A percentile compares a stretch with the other conserved stretches of the same genome.
phyloP scores from a whole-genome alignment of 139 green algal species.

The Coelastrella sp. region DNA sequence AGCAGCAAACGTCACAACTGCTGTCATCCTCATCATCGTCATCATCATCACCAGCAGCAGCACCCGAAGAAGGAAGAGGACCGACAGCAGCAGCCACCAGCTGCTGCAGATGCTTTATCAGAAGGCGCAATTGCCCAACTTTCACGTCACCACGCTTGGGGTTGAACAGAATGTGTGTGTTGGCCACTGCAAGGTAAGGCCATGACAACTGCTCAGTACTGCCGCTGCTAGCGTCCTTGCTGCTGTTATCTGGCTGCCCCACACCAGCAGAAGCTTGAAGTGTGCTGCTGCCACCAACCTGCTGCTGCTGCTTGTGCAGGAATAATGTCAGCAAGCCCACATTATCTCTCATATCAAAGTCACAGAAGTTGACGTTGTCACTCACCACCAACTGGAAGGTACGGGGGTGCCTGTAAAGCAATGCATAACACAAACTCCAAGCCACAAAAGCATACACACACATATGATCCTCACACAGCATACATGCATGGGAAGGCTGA shows the following conservation, averaged over 20 bases:
- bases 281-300: not conserved
- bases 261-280: too few species aligned
- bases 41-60: not conserved
- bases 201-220: not conserved
- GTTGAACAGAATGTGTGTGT: slow-evolving; percentile 96
- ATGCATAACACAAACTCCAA: too few species aligned
- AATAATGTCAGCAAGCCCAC: slow-evolving; percentile 76
- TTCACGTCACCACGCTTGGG: slow-evolving; percentile 90
- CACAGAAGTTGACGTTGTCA: slow-evolving; percentile 48
- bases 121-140: slow-evolving; percentile 61
- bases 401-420: not conserved
- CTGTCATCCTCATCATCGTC: too few species aligned
- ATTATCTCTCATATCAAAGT: slow-evolving; percentile 78
- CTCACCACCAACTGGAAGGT: not conserved
- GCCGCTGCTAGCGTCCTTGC: not conserved
- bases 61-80: too few species aligned
- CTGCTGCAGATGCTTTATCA: slow-evolving; percentile 21
- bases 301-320: slow-evolving; percentile 23
- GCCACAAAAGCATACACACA: not conserved
- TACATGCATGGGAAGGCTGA: too few species aligned
- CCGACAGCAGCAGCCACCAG: not conserved
- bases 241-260: not conserved
- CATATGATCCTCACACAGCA: too few species aligned
- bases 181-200: slow-evolving; percentile 68
- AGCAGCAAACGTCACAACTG: too few species aligned